These are phyloP conservation scores for Simmondsia chinensis DNA, from an alignment of 148 eudicot genomes.

Conservation along the genomic window DNA sequence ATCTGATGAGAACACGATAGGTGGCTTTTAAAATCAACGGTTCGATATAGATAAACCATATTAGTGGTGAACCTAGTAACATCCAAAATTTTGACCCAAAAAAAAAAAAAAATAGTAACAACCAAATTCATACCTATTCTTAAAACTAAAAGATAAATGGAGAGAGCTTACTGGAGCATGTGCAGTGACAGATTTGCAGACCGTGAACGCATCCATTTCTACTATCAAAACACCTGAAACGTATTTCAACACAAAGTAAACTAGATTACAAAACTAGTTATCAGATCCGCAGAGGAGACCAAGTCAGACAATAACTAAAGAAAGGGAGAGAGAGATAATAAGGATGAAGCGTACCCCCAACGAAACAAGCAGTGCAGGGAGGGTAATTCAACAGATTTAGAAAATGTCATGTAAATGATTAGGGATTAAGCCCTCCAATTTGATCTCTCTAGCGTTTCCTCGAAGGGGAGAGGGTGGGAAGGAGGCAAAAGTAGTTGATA, in stretches of 20 bases:
- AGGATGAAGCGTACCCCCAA: neutral
- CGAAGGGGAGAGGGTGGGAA: slow-evolving; percentile 1
- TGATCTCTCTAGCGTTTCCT: neutral
- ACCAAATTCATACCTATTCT: too few relatives aligned
- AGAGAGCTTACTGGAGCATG: slow-evolving; percentile 16
- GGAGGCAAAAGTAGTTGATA: slow-evolving; percentile 4
- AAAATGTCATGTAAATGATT: too few relatives aligned
- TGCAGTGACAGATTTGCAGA: slow-evolving; percentile 19
- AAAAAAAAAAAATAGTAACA: too few relatives aligned
- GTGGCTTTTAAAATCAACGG: too few relatives aligned
- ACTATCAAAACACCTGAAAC: neutral
- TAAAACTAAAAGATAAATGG: too few relatives aligned
- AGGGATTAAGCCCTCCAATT: neutral
- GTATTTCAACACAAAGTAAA: too few relatives aligned
- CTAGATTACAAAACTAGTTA: neutral
- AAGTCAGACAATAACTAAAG: neutral
- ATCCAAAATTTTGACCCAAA: too few relatives aligned
- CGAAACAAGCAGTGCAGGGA: neutral
- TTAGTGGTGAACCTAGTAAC: too few relatives aligned
- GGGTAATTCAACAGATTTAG: neutral
- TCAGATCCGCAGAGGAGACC: neutral
- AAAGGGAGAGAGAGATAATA: neutral
- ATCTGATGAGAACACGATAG: too few relatives aligned
- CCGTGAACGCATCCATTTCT: slow-evolving; percentile 19
- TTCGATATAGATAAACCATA: too few relatives aligned